A percentile compares a stretch with the other conserved stretches of the same genome.
Conservation (phyloP, 805 yeast genomes). For the Priceomyces haplophilus region DNA sequence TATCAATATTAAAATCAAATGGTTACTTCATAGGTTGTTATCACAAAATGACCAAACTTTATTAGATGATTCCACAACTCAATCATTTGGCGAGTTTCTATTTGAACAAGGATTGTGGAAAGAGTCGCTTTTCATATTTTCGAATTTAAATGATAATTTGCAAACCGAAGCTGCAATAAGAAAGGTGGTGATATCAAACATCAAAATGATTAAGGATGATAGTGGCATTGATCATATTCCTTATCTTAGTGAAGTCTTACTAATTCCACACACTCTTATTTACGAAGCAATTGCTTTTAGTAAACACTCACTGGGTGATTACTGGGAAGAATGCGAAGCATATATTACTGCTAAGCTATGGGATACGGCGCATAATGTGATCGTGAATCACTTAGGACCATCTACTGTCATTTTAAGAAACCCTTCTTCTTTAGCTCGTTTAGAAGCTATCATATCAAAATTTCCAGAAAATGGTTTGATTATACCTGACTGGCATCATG, state of each 20-base stretch:
- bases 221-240: slow-evolving; percentile 27
- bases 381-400: slow-evolving; percentile 69
- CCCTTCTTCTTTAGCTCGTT: slow-evolving; percentile 28
- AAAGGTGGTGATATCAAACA: slow-evolving; percentile 30
- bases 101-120: slow-evolving; percentile 45
- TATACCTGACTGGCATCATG: slow-evolving; percentile 51
- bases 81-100: slow-evolving; percentile 48
- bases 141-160: slow-evolving; percentile 52
- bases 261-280: slow-evolving; percentile 48
- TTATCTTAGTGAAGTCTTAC: slow-evolving; percentile 35
- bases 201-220: slow-evolving; percentile 26
- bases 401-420: slow-evolving; percentile 53
- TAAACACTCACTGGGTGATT: slow-evolving; percentile 48
- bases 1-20: slow-evolving; percentile 41
- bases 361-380: slow-evolving; percentile 60
- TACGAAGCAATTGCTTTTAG: slow-evolving; percentile 60
- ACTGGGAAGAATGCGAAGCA: slow-evolving; percentile 57
- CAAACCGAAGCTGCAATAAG: slow-evolving; percentile 42
- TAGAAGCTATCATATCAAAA: slow-evolving; percentile 35
- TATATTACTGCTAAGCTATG: slow-evolving; percentile 59
- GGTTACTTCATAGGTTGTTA: slow-evolving; percentile 52
- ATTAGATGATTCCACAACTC: slow-evolving; percentile 24
- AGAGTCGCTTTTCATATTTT: slow-evolving; percentile 61
- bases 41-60: slow-evolving; percentile 12
- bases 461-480: slow-evolving; percentile 42